Evolutionary conservation across 768 basidiomycete genomes (phyloP), one percentile per base, ranked within the genome.

Genomic region (Trametes sanguinea): DNA sequence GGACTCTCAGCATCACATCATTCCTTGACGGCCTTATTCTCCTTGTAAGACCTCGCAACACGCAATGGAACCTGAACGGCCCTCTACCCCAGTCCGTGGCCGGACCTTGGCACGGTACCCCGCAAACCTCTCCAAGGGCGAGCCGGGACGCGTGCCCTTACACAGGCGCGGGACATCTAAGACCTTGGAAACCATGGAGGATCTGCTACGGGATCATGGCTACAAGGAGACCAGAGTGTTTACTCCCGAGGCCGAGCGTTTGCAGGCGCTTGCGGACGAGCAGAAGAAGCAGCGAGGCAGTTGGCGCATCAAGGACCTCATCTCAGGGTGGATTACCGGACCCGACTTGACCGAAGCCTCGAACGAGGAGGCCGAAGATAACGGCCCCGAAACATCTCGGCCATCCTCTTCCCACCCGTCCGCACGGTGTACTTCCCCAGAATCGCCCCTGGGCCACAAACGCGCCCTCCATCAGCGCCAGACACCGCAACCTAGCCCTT

Each of bases 161-260:
- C 90, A 92, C 70, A 81, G 89, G 27, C 79, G 91, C 57, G 92
- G 92, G 1, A 92, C 84, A 17, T 92, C 91, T 2, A 84, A 83
- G 64, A 90, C 85, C 4, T 94, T 93, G 65, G 93, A 95, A 66
- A 81, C 85, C 5, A 81, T 96, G 17, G 94, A 94, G 65, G 92
- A 95, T 75, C 79, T 97, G 16, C 80, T 97, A 30, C 80, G 85
- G 52, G 90, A 94, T 72, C 92, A 92, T 1, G 94, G 94, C 2
- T 95, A 95, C 79, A 94, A 93, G 73, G 94, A 96, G 71, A 95
- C 93, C 3, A 83, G 94, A 45, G 82, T 97, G 10, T 90, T 92
- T 68, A 95, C 94, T 0, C 94, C 94, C 7, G 92, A 94, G 73
- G 77, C 81, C 4, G 90, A 93, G 61, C 81, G 83, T 42, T 69